These are phyloP conservation scores for Saturnispora diversa DNA, from an alignment of 805 yeast species.

Conservation along the genomic window DNA sequence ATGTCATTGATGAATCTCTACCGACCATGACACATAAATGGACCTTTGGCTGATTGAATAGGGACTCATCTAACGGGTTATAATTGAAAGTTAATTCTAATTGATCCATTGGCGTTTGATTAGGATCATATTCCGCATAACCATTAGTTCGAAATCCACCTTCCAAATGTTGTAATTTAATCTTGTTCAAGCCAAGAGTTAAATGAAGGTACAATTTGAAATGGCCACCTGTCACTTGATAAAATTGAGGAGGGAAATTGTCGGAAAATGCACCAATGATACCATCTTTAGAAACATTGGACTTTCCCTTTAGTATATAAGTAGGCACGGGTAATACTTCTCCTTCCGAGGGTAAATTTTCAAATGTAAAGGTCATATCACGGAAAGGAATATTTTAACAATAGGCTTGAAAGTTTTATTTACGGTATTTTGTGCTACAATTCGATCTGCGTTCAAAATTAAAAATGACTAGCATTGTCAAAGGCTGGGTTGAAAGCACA, in stretches of 20 bases:
- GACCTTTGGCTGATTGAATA: conserved; percentile 54
- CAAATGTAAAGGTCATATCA: conserved; percentile 26
- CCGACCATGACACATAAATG: conserved; percentile 74
- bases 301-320: conserved; percentile 41
- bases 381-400: neutral
- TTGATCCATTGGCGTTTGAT: conserved; percentile 16
- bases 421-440: too few species aligned
- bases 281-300: conserved; percentile 26
- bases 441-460: too few species aligned
- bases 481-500: conserved; percentile 13
- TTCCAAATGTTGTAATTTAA: conserved; percentile 43
- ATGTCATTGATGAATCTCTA: conserved; percentile 60
- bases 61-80: conserved; percentile 39
- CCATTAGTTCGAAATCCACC: conserved; percentile 31
- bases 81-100: conserved; percentile 33
- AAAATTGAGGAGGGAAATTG: conserved; percentile 58
- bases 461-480: conserved; percentile 9
- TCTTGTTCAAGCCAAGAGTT: conserved; percentile 51
- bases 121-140: conserved; percentile 19
- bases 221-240: conserved; percentile 58
- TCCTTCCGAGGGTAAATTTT: conserved; percentile 27
- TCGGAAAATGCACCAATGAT: conserved; percentile 36
- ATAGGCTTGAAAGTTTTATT: too few species aligned
- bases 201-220: conserved; percentile 69
- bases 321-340: conserved; percentile 40